phyloP scores from a whole-genome alignment of 768 basidiomycete species.

The Panus rudis region DNA sequence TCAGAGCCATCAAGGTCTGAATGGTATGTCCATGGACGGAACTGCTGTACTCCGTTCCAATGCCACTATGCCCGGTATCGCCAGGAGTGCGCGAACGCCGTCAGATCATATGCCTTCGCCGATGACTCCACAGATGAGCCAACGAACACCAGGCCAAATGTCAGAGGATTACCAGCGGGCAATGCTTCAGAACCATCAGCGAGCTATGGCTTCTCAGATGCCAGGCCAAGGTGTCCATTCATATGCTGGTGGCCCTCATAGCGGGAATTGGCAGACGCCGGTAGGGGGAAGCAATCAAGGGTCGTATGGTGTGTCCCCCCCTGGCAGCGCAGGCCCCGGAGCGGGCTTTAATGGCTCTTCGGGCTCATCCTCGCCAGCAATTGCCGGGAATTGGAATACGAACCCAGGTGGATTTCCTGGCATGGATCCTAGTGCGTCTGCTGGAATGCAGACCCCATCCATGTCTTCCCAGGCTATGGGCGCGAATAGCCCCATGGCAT shows the following conservation, averaged over 20 bases:
- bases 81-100: conserved; percentile 70
- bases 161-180: conserved; percentile 32
- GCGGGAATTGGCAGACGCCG: conserved; percentile 17
- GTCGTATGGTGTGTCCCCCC: conserved; percentile 14
- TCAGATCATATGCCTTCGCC: conserved; percentile 50
- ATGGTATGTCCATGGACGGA: conserved; percentile 21
- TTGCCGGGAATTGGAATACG: too few species aligned
- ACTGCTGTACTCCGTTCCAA: conserved; percentile 49
- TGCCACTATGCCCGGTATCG: conserved; percentile 63
- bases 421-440: too few species aligned
- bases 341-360: too few species aligned
- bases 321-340: conserved; percentile 12
- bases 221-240: conserved; percentile 24
- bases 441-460: too few species aligned
- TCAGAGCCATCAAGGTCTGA: conserved; percentile 33
- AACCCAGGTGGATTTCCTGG: too few species aligned
- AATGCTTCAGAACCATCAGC: conserved; percentile 31
- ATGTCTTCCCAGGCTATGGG: too few species aligned
- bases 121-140: conserved; percentile 33
- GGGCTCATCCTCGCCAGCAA: too few species aligned
- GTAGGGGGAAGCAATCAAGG: conserved; percentile 3
- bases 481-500: too few species aligned
- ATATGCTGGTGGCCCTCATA: conserved; percentile 18
- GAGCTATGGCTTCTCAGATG: conserved; percentile 26
- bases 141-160: conserved; percentile 41